These are phyloP conservation scores for Carpinus viminea DNA, from an alignment of 306 rosid species.

Conservation along the genomic window DNA sequence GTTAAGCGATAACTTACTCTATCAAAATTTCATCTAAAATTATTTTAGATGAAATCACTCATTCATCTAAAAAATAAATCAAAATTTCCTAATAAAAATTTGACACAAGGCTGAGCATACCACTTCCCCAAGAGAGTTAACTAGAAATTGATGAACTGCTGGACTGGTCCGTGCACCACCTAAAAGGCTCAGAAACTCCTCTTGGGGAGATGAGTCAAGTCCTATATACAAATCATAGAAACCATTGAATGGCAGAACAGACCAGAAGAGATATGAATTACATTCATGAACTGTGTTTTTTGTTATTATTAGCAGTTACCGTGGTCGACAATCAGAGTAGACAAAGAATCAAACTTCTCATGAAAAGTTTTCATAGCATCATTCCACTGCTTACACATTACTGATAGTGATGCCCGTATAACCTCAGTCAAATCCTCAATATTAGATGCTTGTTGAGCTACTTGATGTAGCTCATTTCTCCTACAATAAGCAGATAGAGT, in stretches of 20 bases:
- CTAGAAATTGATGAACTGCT: slow-evolving; percentile 88
- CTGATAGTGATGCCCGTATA: slow-evolving; percentile 76
- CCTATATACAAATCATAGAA: slow-evolving; percentile 49
- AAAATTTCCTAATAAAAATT: slow-evolving; percentile 18
- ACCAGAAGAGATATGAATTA: slow-evolving; percentile 14
- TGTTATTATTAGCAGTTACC: slow-evolving; percentile 47
- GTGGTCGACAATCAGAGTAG: slow-evolving; percentile 67
- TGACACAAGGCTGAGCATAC: slow-evolving; percentile 43
- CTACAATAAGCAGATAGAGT: slow-evolving; percentile 44
- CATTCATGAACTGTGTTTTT: slow-evolving; percentile 8
- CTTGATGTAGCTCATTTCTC: slow-evolving; percentile 91
- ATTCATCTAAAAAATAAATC: slow-evolving; percentile 1
- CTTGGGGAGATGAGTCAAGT: slow-evolving; percentile 82
- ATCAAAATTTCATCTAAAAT: slow-evolving; percentile 20
- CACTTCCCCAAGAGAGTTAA: slow-evolving; percentile 89
- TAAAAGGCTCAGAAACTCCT: slow-evolving; percentile 88
- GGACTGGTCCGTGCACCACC: slow-evolving; percentile 99
- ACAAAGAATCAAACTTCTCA: slow-evolving; percentile 84
- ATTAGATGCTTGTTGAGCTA: slow-evolving; percentile 97
- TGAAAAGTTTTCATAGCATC: slow-evolving; percentile 84
- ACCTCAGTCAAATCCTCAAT: slow-evolving; percentile 86
- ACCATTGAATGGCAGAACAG: slow-evolving; percentile 23
- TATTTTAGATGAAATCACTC: no score
- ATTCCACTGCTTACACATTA: slow-evolving; percentile 96
- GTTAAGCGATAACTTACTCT: slow-evolving; percentile 31